Evolutionary conservation across 1,284 basidiomycete species (phyloP).

Genomic region (Ceratobasidium sp.): DNA sequence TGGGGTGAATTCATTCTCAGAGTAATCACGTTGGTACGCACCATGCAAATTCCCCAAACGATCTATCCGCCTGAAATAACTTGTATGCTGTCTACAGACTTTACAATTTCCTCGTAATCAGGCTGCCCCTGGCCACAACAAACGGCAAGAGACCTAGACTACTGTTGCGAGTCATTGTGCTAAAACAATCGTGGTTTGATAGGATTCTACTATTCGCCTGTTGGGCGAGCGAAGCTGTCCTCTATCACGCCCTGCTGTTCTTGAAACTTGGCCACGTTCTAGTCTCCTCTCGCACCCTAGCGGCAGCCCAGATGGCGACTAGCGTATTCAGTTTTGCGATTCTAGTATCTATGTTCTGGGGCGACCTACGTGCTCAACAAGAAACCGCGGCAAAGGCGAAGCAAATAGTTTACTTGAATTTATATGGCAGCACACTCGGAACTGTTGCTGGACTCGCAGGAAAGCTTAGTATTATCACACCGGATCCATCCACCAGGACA

Average conservation of each 20-base stretch:
- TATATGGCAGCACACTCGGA: neutral
- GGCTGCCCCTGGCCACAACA: neutral
- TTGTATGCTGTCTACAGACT: neutral
- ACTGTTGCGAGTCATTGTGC: no score
- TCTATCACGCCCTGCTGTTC: constrained; percentile 5
- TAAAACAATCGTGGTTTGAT: neutral
- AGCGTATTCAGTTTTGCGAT: constrained; percentile 4
- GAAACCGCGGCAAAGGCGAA: neutral
- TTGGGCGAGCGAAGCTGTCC: constrained; percentile 15
- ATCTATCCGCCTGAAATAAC: neutral
- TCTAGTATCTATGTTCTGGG: constrained; percentile 6
- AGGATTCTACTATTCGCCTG: neutral
- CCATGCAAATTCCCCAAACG: neutral
- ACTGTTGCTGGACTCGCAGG: neutral
- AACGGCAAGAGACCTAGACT: neutral
- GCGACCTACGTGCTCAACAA: neutral
- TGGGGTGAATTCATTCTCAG: constrained; percentile 14
- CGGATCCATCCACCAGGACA: constrained; percentile 7
- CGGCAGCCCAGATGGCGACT: neutral
- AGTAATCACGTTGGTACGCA: neutral
- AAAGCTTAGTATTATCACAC: neutral
- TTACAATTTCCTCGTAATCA: constrained; percentile 13
- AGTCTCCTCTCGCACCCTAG: constrained; percentile 2
- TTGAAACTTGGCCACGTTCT: constrained; percentile 10
- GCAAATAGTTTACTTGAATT: neutral